phyloP scores from a whole-genome alignment of 1,139 yeast genomes.

The Kurtzmaniella quercitrusa region DNA sequence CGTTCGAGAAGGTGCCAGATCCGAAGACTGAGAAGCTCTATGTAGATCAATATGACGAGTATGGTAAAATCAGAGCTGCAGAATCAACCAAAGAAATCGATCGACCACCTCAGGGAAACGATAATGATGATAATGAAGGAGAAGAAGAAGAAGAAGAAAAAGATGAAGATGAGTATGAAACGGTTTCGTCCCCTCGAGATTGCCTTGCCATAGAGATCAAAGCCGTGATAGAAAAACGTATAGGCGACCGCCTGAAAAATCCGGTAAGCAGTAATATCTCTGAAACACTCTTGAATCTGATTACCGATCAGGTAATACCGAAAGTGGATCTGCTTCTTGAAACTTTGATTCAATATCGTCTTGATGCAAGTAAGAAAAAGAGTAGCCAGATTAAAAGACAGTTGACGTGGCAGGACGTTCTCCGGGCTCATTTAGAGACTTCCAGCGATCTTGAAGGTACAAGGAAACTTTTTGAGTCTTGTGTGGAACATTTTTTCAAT shows the following conservation, averaged over 20 bases:
- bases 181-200: not conserved
- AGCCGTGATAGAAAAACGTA: conserved; percentile 8
- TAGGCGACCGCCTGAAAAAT: conserved; percentile 4
- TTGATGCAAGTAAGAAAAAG: not conserved
- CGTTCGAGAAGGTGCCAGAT: conserved; percentile 27
- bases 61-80: not conserved
- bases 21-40: conserved; percentile 22
- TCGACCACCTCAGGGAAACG: conserved; percentile 12
- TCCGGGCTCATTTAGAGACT: conserved; percentile 17
- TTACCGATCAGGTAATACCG: conserved; percentile 2
- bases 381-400: not conserved
- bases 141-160: conserved; percentile 17
- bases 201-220: not conserved
- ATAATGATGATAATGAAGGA: conserved; percentile 18
- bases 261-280: not conserved
- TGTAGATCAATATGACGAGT: conserved; percentile 14
- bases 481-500: conserved; percentile 20
- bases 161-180: conserved; percentile 11
- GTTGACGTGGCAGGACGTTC: conserved; percentile 26
- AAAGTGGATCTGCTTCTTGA: conserved; percentile 4
- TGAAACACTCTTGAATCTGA: conserved; percentile 9
- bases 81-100: not conserved
- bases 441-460: not conserved
- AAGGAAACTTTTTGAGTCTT: conserved; percentile 14
- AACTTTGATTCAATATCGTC: not conserved